Evolutionary conservation across 2,329 filamentous ascomycete species (phyloP).

Genomic region (Xylariaceae sp.): DNA sequence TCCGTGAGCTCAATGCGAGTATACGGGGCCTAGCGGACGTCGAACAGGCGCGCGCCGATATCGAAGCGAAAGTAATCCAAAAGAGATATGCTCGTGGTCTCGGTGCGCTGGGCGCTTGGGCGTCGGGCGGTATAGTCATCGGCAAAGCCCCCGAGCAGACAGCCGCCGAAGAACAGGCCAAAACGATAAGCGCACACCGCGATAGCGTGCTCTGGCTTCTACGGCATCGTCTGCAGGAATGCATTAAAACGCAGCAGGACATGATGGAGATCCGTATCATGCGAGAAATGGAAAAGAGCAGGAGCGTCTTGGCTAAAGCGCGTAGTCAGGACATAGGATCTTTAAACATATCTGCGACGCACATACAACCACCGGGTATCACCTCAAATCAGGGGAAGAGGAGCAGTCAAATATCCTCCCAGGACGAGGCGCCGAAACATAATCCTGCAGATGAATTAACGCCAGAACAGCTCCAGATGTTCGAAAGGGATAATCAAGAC

Average conservation of each 20-base stretch:
- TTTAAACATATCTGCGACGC: constrained; percentile 10
- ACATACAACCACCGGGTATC: constrained; percentile 22
- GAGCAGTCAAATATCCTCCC: constrained; percentile 22
- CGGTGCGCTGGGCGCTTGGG: constrained; percentile 60
- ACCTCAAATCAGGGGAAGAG: constrained; percentile 15
- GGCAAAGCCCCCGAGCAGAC: constrained; percentile 59
- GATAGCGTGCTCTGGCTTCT: constrained; percentile 83
- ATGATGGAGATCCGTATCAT: constrained; percentile 91
- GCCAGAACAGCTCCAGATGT: constrained; percentile 83
- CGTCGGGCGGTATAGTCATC: constrained; percentile 54
- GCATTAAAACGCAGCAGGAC: constrained; percentile 69
- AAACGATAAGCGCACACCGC: constrained; percentile 62
- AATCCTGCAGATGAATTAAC: constrained; percentile 53
- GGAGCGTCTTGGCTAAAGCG: constrained; percentile 73
- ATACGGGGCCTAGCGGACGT: constrained; percentile 76
- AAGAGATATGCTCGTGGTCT: constrained; percentile 63
- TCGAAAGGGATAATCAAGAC: constrained; percentile 86
- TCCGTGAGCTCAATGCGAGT: constrained; percentile 76
- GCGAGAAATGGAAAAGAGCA: constrained; percentile 82
- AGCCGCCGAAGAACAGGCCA: constrained; percentile 63
- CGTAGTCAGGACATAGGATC: constrained; percentile 32
- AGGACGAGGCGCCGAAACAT: constrained; percentile 24
- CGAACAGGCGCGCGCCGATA: constrained; percentile 74
- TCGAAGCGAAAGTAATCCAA: constrained; percentile 62
- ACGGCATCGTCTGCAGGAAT: constrained; percentile 67